Percentiles rank a stretch among this genome's conserved stretches.
phyloP scores from a whole-genome alignment of 1,139 yeast species.

The Sugiyamaella paludigena region DNA sequence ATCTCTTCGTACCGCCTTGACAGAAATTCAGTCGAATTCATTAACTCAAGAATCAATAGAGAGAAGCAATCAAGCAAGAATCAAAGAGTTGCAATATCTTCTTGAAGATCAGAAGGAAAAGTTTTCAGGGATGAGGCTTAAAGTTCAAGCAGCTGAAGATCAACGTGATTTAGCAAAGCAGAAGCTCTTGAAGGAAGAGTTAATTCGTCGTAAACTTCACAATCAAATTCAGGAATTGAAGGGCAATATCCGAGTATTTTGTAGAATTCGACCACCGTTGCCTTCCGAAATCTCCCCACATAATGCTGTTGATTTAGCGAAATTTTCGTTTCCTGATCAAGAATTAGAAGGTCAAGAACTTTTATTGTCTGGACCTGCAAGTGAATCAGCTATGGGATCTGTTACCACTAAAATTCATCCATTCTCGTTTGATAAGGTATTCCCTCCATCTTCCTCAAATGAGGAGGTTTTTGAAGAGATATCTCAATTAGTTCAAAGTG shows the following conservation, averaged over 20 bases:
- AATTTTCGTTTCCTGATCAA: constrained; percentile 50
- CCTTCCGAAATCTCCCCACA: constrained; percentile 24
- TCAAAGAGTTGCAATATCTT: constrained; percentile 25
- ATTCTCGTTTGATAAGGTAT: constrained; percentile 82
- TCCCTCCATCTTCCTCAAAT: constrained; percentile 55
- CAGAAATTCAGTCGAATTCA: constrained; percentile 21
- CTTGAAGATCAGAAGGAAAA: constrained; percentile 19
- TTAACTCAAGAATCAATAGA: constrained; percentile 21
- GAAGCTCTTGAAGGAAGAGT: constrained; percentile 48
- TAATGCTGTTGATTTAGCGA: constrained; percentile 35
- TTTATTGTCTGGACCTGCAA: constrained; percentile 28
- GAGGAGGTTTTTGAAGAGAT: constrained; percentile 74
- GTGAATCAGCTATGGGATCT: constrained; percentile 30
- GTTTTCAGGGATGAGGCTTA: constrained; percentile 20
- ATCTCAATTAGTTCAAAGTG: constrained; percentile 83
- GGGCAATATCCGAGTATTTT: constrained; percentile 89
- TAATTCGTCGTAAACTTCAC: constrained; percentile 63
- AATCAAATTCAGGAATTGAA: constrained; percentile 78
- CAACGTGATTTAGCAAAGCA: constrained; percentile 31
- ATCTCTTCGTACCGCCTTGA: constrained; percentile 18
- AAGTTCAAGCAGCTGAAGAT: constrained; percentile 22
- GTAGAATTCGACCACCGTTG: constrained; percentile 70
- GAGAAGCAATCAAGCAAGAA: constrained; percentile 22
- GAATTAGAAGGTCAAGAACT: constrained; percentile 51
- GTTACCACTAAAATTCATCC: constrained; percentile 36